These are phyloP conservation scores for Chloris gayana DNA, from an alignment of 176 grass and related monocot genomes.

Conservation along the genomic window DNA sequence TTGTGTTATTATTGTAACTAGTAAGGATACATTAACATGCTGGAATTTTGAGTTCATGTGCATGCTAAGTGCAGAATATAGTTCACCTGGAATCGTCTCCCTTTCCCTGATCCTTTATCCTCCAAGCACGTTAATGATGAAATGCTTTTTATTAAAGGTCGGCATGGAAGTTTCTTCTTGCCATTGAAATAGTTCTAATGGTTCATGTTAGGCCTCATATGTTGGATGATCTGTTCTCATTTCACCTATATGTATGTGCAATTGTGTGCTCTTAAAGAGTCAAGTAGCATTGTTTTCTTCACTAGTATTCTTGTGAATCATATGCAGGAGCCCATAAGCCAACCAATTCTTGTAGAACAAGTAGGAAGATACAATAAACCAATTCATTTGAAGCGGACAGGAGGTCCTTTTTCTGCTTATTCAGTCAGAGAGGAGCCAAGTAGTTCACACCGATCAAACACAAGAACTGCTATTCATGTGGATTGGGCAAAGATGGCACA, in stretches of 20 bases:
- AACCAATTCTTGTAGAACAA: conserved; percentile 10
- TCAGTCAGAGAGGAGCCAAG: conserved; percentile 19
- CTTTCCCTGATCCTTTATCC: neutral
- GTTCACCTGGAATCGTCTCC: neutral
- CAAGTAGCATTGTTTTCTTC: neutral
- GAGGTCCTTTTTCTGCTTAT: neutral
- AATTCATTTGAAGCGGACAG: conserved; percentile 15
- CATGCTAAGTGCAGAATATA: conserved; percentile 15
- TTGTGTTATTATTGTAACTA: no score
- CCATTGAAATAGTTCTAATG: conserved; percentile 1
- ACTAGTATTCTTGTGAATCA: neutral
- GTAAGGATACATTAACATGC: no score
- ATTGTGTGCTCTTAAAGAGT: neutral
- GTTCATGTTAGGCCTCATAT: neutral
- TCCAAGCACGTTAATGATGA: neutral
- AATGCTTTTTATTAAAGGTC: neutral
- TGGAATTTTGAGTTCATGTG: neutral
- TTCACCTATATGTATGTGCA: neutral
- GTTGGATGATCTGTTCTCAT: neutral
- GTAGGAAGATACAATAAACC: conserved; percentile 28
- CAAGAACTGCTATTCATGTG: neutral
- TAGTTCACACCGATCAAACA: conserved; percentile 32
- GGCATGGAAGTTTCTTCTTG: conserved; percentile 19
- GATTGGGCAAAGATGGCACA: conserved; percentile 7
- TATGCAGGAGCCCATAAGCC: conserved; percentile 27